Base-by-base conservation (phyloP, 2,329 filamentous ascomycete genomes). In the Claviceps spartinae region DNA sequence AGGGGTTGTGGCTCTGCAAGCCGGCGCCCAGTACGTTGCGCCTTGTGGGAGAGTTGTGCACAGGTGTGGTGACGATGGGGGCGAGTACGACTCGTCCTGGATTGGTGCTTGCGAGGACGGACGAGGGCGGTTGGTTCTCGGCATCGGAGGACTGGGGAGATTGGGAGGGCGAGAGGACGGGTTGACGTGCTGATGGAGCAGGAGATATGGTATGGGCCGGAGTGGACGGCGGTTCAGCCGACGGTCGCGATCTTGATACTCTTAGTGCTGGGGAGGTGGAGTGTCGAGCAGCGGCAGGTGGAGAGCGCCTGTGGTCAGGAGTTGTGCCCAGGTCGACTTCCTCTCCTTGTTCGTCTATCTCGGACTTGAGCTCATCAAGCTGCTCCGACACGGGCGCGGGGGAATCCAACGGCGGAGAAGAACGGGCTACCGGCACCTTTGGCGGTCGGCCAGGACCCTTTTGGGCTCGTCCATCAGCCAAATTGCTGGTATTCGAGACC, bases 71-170 rank as follows among this genome's bases (percentile, higher is more conserved):
- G 1, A 72, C 68, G 5, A 72, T 59, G 0, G 72, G 67, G 2
- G 69, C 70, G 6, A 81, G 67, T 0, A 71, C 70, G 24, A 76
- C 65, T 5, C 74, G 71, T 62, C 74, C 76, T 48, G 67, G 59
- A 55, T 67, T 62, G 54, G 69, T 50, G 58, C 69, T 73, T 50
- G 71, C 71, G 1, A 77, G 78, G 50, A 74, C 78, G 5, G 82
- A 81, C 1, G 84, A 86, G 0, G 86, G 86, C 1, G 85, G 85
- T 47, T 79, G 81, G 58, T 91, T 91, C 65, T 93, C 87, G 0
- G 84, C 85, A 62, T 93, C 84, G 0, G 86, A 90, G 1, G 85
- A 84, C 59, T 88, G 85, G 0, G 83, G 83, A 1, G 85, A 86
- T 18, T 77, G 77, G 0, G 83, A 86, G 0, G 81, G 82, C 0